Base-by-base conservation (phyloP, 192 early-diverging fungal species). In the Phycomyces nitens region DNA sequence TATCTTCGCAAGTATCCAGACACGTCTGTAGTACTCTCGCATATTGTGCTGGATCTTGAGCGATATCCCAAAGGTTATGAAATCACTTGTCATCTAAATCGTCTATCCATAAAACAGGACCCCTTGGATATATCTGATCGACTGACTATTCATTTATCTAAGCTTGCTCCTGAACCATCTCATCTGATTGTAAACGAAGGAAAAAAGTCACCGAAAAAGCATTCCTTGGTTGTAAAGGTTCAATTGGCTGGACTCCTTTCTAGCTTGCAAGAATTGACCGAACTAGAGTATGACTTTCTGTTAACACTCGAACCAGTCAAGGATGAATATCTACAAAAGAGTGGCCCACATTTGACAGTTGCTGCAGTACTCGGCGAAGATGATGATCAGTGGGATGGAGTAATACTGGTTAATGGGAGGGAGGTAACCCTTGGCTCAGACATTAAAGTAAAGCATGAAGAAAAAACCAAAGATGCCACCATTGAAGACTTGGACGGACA, bases 31-130 rank as follows among this genome's bases (percentile, higher is more conserved):
- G 58, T 60, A 6, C 59, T 77, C 12, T 4, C 70, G 47, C 62
- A 77, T 20, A 14, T 72, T 14, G 43, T 77, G 2, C 49, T 77
- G 0, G 75, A 77, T 56, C 52, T 77, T 20, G 65, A 72, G 54
- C 70, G 69, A 26, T 77, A 72, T 50, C 75, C 70, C 0, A 49
- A 61, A 38, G 75, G 75, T 2, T 77, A 77, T 51, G 71, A 77
- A 16, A 69, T 77, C 39, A 65, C 69, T 27, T 69, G 66, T 40
- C 26, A 29, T 4, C 16, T 60, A 43, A 34, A 34, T 60, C 39
- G 58, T 60, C 7, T 14, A 5, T 43, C 58, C 7, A 7, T 7
- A 34, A 34, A 34, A 34, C 29, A 34, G 2, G 29, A 34, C 7
- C 29, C 29, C 7, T 34, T 34, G 29, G 29, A 65, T 42, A 34